Evolutionary conservation across 108 stramenopile species (phyloP).

Genomic region (Hondaea fermentalgiana): DNA sequence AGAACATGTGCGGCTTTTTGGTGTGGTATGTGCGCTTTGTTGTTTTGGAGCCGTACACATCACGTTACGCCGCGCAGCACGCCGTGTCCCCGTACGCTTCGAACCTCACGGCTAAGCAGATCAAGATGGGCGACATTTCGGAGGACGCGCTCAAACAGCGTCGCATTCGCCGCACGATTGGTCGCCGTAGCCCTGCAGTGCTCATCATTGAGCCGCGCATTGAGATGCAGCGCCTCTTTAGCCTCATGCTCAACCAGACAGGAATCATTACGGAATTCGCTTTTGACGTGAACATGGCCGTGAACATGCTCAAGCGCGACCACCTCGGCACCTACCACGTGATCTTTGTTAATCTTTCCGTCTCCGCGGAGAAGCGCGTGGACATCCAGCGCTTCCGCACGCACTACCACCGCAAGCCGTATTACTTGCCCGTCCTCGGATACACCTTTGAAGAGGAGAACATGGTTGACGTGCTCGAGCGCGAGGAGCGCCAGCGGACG

Average conservation of each 20-base stretch:
- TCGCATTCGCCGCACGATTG: neutral
- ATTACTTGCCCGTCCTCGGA: neutral
- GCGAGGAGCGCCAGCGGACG: neutral
- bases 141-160: neutral
- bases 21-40: neutral
- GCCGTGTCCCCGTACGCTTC: neutral
- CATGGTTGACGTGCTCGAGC: neutral
- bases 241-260: neutral
- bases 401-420: neutral
- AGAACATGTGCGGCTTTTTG: neutral
- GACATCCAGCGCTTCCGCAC: neutral
- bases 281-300: neutral
- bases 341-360: neutral
- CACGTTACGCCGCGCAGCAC: neutral
- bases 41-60: neutral
- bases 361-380: neutral
- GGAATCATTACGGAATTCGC: neutral
- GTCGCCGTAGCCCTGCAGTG: neutral
- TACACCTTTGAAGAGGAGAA: slow-evolving; percentile 7
- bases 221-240: slow-evolving; percentile 5
- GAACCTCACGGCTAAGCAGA: neutral
- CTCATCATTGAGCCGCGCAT: slow-evolving; percentile 8
- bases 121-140: neutral
- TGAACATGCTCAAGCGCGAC: slow-evolving; percentile 11
- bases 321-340: neutral